Evolutionary conservation across 1,284 basidiomycete species (phyloP).

Genomic region (Sphagnurus paluster): DNA sequence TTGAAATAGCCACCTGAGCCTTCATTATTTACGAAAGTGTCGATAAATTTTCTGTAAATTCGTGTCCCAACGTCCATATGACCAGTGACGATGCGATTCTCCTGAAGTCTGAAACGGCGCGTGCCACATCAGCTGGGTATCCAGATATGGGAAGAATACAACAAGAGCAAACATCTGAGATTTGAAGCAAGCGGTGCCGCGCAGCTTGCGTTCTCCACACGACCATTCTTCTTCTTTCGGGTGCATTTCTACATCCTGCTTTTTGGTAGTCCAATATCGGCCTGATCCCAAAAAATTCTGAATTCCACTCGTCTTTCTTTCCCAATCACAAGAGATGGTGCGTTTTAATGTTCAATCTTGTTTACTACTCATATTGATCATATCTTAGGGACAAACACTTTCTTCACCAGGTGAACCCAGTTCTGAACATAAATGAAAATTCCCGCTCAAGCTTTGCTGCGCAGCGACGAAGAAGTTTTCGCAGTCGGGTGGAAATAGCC

Average conservation of each 20-base stretch:
- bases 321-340: constrained; percentile 24
- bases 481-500: constrained; percentile 75
- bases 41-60: no score
- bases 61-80: no score
- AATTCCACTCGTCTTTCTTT: not conserved
- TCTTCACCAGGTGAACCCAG: constrained; percentile 32
- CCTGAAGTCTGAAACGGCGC: no score
- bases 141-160: constrained; percentile 14
- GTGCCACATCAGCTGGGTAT: no score
- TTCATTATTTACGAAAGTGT: no score
- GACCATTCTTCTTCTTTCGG: constrained; percentile 29
- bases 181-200: constrained; percentile 16
- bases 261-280: constrained; percentile 9
- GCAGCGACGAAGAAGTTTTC: constrained; percentile 86
- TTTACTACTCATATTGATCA: constrained; percentile 19
- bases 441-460: not conserved
- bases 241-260: constrained; percentile 12
- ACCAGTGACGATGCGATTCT: not conserved
- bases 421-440: constrained; percentile 1
- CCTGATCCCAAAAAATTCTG: constrained; percentile 9
- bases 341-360: constrained; percentile 12
- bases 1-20: constrained; percentile 13
- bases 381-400: constrained; percentile 36
- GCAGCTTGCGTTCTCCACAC: constrained; percentile 32
- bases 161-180: constrained; percentile 22